Evolutionary conservation across 2,329 filamentous ascomycete species (phyloP).

Genomic region (Botrytis byssoidea): DNA sequence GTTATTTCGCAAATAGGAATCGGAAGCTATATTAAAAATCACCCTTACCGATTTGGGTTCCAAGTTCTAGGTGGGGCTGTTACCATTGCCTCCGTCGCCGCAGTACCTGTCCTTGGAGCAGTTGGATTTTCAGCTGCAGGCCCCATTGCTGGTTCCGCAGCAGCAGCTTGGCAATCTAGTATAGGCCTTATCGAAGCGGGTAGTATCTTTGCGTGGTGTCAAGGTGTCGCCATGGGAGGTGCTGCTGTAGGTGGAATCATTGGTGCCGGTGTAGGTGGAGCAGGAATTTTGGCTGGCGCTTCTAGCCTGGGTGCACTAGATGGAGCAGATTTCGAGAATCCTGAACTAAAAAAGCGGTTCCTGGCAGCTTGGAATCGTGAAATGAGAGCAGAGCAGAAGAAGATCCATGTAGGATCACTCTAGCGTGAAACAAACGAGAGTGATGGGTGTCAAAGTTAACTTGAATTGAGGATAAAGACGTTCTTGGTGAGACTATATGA

Average conservation of each 20-base stretch:
- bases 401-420: neutral
- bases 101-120: slow-evolving; percentile 20
- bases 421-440: neutral
- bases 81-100: neutral
- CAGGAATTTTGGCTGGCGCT: neutral
- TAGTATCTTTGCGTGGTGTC: slow-evolving; percentile 37
- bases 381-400: slow-evolving; percentile 16
- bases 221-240: slow-evolving; percentile 26
- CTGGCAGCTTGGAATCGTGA: neutral
- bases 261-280: neutral
- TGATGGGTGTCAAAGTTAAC: neutral
- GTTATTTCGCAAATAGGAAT: neutral
- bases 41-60: slow-evolving; percentile 7
- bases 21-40: neutral
- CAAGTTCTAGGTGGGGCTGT: neutral
- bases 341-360: neutral
- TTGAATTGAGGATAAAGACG: neutral
- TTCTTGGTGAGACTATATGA: neutral
- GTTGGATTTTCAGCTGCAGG: slow-evolving; percentile 33
- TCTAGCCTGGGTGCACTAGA: neutral
- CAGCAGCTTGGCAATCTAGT: slow-evolving; percentile 34
- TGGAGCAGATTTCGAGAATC: neutral
- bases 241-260: slow-evolving; percentile 7
- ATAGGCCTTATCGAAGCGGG: slow-evolving; percentile 35
- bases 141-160: slow-evolving; percentile 29